Base-by-base conservation (phyloP, 257 asterid species). In the Lycium ferocissimum region DNA sequence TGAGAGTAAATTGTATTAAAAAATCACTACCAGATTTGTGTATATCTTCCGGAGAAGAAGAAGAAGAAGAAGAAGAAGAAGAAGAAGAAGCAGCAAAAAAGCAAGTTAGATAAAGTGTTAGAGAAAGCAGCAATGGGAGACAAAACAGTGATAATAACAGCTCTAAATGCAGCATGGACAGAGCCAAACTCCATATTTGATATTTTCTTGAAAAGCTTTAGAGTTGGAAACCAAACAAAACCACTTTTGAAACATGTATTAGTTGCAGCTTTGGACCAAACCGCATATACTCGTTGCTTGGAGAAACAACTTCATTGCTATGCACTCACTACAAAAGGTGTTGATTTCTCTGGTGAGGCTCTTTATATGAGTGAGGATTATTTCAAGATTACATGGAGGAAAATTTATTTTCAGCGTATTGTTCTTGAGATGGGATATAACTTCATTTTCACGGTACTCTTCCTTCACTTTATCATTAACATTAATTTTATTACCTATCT, bases 131-230 rank as follows among this genome's bases (percentile, higher is more conserved):
- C 87, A 45, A 92, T 88, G 93, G 92, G 79, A 14, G 86, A 84
- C 45, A 91, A 73, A 81, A 93, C 95, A 14, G 97, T 93, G 82
- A 93, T 93, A 76, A 85, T 93, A 83, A 93, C 95, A 2, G 91
- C 95, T 0, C 61, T 93, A 57, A 93, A 93, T 47, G 90, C 90
- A 18, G 95, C 95, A 45, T 93, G 97, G 97, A 83, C 91, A 18
- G 89, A 87, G 35, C 93, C 92, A 14, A 86, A 87, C 47, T 91
- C 97, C 62, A 79, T 93, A 6, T 92, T 93, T 80, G 94, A 92
- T 85, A 83, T 92, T 0, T 93, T 93, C 75, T 13, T 92, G 53
- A 92, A 92, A 83, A 91, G 94, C 86, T 93, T 93, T 86, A 86
- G 58, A 54, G 89, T 92, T 38, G 97, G 97, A 78, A 89, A 90